Evolutionary conservation across 805 yeast genomes (phyloP).

Genomic region (Metschnikowia kunwiensis): DNA sequence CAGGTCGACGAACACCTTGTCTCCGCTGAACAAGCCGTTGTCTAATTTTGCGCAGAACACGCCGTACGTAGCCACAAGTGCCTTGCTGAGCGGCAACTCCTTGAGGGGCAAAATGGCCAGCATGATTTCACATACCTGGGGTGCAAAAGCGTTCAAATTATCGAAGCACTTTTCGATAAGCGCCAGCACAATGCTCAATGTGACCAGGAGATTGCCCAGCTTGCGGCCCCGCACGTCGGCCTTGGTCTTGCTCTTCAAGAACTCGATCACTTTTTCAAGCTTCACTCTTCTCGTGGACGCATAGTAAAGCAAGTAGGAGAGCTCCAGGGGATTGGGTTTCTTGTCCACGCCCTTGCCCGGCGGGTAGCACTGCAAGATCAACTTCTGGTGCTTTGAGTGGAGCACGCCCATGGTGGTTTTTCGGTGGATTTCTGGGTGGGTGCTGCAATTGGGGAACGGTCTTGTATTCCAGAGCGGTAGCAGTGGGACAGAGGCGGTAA

Average conservation of each 20-base stretch:
- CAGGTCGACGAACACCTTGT: conserved; percentile 49
- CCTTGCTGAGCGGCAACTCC: conserved; percentile 62
- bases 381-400: conserved; percentile 82
- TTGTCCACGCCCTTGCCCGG: conserved; percentile 83
- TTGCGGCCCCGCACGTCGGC: conserved; percentile 59
- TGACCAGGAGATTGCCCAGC: conserved; percentile 80
- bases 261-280: conserved; percentile 78
- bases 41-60: conserved; percentile 42
- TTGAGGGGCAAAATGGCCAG: conserved; percentile 46
- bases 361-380: conserved; percentile 90
- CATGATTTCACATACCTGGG: conserved; percentile 61
- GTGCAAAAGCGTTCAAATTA: conserved; percentile 80
- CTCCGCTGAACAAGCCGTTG: conserved; percentile 63
- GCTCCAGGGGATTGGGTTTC: conserved; percentile 88
- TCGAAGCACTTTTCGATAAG: conserved; percentile 75
- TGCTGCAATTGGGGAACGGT: not conserved
- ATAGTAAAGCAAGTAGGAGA: conserved; percentile 82
- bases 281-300: conserved; percentile 88
- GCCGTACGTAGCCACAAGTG: conserved; percentile 46
- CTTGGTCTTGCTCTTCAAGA: conserved; percentile 58
- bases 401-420: conserved; percentile 34
- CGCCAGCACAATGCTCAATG: conserved; percentile 65
- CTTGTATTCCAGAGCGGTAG: too few relatives aligned
- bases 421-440: not conserved
- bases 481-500: too few relatives aligned